These are phyloP conservation scores for Aeschynomene evenia DNA, from an alignment of 306 rosid genomes.

Conservation along the genomic window DNA sequence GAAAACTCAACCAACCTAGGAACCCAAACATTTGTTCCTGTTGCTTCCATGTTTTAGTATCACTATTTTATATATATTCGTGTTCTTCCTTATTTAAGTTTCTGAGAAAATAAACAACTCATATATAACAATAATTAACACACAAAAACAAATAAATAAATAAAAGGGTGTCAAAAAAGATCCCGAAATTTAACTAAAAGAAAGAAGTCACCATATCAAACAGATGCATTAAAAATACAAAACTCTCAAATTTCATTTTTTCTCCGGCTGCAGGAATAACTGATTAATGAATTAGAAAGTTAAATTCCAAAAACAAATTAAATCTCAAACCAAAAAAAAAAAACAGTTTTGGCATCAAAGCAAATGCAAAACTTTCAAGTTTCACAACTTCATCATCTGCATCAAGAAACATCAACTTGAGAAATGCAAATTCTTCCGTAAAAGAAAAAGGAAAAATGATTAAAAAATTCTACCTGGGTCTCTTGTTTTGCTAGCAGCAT, in stretches of 20 bases:
- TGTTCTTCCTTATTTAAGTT: not conserved
- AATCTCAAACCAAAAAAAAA: not conserved
- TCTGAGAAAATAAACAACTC: not conserved
- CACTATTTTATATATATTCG: not conserved
- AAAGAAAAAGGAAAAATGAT: not conserved
- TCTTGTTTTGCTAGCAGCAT: conserved; percentile 35
- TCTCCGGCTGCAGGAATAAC: not conserved
- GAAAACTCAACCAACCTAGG: not conserved
- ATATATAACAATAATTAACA: not conserved
- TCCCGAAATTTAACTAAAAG: not conserved
- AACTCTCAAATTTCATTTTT: not conserved
- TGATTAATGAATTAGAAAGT: not conserved
- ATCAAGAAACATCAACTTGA: not conserved
- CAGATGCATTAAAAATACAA: not conserved
- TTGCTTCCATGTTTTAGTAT: not conserved
- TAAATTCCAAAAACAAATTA: not conserved
- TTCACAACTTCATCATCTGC: not conserved
- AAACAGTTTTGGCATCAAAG: not conserved
- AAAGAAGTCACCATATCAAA: not conserved
- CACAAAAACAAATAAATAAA: not conserved
- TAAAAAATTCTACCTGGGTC: conserved; percentile 49
- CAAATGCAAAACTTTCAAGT: not conserved
- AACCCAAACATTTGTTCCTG: not conserved
- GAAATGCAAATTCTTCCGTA: not conserved
- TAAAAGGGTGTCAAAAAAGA: not conserved